Base-by-base conservation (phyloP, 169 alveolate species). In the Babesia sp. region DNA sequence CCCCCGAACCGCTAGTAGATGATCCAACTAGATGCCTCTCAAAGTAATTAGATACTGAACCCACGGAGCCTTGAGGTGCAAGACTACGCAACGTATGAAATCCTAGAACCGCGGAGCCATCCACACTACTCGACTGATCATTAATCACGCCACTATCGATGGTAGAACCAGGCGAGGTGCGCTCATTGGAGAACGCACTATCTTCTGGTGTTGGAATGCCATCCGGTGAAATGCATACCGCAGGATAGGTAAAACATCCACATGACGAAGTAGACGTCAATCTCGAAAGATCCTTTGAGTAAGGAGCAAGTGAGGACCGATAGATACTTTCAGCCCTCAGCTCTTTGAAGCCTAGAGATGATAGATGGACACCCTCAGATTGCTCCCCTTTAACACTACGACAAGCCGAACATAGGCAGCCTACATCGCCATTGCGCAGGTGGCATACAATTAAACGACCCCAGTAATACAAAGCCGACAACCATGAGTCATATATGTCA, bases 381-480 rank as follows among this genome's bases (percentile, higher is more conserved):
- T 41, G 12, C 33, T 34, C 34, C 16, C 33, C 74, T 28, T 4
- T 22, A 12, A 24, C 57, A 48, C 45, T 50, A 26, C 37, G 24
- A 64, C 74, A 64, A 26, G 22, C 63, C n/a, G 53, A 34, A 50
- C 74, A 64, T 29, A 31, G 48, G 39, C 74, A 64, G 7, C 37
- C 46, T 20, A 12, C 54, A 29, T 16, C 74, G 3, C 18, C 31
- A 56, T 56, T 64, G 26, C 63, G 59, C 26, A 64, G n/a, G 31
- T 64, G 74, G 36, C 63, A 64, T 16, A 50, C 34, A 5, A 64
- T 33, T 46, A 45, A 18, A 22, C 74, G 59, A 28, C 74, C 59
- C 74, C 59, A 64, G 31, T 45, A 46, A 14, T 33, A 29, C 50
- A 48, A n/a, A 2, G 74, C 74, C 14, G 74, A 64, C 28, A 64